Evolutionary conservation across 805 yeast genomes (phyloP).

Genomic region (Candida xyloterini): DNA sequence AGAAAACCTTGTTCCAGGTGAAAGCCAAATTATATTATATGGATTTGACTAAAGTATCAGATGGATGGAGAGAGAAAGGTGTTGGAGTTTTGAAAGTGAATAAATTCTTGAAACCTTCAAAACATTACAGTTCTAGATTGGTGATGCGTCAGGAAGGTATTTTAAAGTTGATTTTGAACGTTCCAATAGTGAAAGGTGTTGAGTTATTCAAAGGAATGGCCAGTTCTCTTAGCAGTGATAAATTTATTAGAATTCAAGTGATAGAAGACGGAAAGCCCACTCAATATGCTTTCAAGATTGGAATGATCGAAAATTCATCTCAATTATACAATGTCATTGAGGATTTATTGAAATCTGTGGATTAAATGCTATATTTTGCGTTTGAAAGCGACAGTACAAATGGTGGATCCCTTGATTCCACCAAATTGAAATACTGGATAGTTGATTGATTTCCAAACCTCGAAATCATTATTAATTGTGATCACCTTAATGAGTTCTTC

Average conservation of each 20-base stretch:
- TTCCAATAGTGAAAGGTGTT: constrained; percentile 60
- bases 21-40: constrained; percentile 78
- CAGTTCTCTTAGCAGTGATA: constrained; percentile 79
- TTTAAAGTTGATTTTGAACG: constrained; percentile 75
- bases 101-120: constrained; percentile 27
- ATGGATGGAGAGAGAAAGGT: constrained; percentile 97
- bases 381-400: constrained; percentile 80
- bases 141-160: constrained; percentile 92
- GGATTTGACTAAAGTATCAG: constrained; percentile 58
- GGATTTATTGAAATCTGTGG: neutral
- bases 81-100: constrained; percentile 85
- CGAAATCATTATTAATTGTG: constrained; percentile 40
- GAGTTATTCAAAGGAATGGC: constrained; percentile 77
- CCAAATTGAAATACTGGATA: constrained; percentile 89
- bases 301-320: constrained; percentile 57
- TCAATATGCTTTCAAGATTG: constrained; percentile 79
- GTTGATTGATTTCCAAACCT: constrained; percentile 61
- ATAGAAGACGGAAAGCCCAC: constrained; percentile 64
- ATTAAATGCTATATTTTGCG: constrained; percentile 26
- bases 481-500: constrained; percentile 61
- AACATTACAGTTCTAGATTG: constrained; percentile 52
- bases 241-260: constrained; percentile 73
- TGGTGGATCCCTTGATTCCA: constrained; percentile 83
- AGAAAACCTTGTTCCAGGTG: constrained; percentile 61
- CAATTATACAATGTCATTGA: constrained; percentile 53